Conservation (phyloP, 768 basidiomycete genomes). For the Serpula lacrymans region DNA sequence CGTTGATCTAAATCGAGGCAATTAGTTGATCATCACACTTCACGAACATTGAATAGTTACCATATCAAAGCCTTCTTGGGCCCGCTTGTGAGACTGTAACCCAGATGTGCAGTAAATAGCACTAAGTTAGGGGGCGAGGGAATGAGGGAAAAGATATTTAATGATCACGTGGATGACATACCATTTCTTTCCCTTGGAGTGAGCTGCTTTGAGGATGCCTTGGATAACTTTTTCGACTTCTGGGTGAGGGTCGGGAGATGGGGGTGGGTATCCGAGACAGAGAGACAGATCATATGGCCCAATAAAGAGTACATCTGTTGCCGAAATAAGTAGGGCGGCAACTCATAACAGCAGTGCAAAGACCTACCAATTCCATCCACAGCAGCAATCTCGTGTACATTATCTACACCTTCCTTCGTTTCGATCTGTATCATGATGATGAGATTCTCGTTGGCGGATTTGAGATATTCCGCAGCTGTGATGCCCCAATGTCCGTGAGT, state of each 20-base stretch:
- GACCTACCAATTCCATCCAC: constrained; percentile 60
- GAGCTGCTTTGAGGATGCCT: constrained; percentile 44
- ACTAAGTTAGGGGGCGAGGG: constrained; percentile 22
- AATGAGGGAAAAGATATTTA: no score
- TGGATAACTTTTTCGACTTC: constrained; percentile 61
- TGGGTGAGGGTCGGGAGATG: constrained; percentile 62
- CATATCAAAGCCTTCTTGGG: constrained; percentile 52
- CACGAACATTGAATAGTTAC: constrained; percentile 18
- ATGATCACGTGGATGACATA: constrained; percentile 19
- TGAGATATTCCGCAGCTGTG: constrained; percentile 48
- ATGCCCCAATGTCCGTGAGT: constrained; percentile 57
- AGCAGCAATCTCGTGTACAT: constrained; percentile 54
- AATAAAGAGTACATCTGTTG: constrained; percentile 52
- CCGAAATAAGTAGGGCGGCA: not conserved
- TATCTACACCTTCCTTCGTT: constrained; percentile 54
- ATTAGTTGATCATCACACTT: constrained; percentile 1
- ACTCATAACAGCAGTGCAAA: not conserved
- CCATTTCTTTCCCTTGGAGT: constrained; percentile 64
- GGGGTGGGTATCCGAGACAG: constrained; percentile 55
- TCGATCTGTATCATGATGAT: constrained; percentile 68
- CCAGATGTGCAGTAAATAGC: constrained; percentile 49
- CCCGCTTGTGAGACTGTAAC: constrained; percentile 39
- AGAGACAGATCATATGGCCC: constrained; percentile 70
- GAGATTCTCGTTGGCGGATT: constrained; percentile 51
- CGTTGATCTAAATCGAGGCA: constrained; percentile 40